Conservation (phyloP, 768 basidiomycete species). For the Dentipellis sp. region DNA sequence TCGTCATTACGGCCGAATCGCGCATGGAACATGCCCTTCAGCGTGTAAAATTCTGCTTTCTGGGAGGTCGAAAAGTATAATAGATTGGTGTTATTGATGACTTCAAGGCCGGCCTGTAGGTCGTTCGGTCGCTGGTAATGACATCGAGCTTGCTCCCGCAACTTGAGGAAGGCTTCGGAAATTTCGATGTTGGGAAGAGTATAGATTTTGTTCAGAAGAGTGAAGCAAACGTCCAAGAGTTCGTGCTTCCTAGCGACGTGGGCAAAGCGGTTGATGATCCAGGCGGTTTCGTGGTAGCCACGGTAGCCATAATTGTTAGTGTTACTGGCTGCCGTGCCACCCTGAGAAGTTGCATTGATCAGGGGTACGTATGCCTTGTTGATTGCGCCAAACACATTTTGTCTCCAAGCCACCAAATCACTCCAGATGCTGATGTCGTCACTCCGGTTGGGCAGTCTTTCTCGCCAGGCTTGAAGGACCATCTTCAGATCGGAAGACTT, state of each 20-base stretch:
- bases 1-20: constrained; percentile 80
- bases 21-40: constrained; percentile 98
- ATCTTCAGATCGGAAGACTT: constrained; percentile 93
- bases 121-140: constrained; percentile 95
- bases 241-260: constrained; percentile 98
- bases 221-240: constrained; percentile 92
- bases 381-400: constrained; percentile 96
- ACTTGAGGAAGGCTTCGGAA: constrained; percentile 97
- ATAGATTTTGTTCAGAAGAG: constrained; percentile 93
- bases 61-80: constrained; percentile 93
- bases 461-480: constrained; percentile 95
- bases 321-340: constrained; percentile 40
- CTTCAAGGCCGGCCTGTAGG: constrained; percentile 88
- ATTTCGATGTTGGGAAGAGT: constrained; percentile 99
- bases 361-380: constrained; percentile 95
- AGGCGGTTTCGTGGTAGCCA: constrained; percentile 98
- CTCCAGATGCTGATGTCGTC: constrained; percentile 99
- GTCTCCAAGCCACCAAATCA: constrained; percentile 97
- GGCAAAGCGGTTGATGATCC: constrained; percentile 99
- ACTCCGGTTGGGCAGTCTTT: constrained; percentile 88
- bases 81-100: constrained; percentile 98
- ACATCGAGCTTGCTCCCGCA: constrained; percentile 96
- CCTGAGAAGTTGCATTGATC: constrained; percentile 45
- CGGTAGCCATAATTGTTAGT: constrained; percentile 85
- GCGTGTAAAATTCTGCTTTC: constrained; percentile 96